phyloP scores from a whole-genome alignment of 2,329 filamentous ascomycete species.

The Fusarium guadeloupense region DNA sequence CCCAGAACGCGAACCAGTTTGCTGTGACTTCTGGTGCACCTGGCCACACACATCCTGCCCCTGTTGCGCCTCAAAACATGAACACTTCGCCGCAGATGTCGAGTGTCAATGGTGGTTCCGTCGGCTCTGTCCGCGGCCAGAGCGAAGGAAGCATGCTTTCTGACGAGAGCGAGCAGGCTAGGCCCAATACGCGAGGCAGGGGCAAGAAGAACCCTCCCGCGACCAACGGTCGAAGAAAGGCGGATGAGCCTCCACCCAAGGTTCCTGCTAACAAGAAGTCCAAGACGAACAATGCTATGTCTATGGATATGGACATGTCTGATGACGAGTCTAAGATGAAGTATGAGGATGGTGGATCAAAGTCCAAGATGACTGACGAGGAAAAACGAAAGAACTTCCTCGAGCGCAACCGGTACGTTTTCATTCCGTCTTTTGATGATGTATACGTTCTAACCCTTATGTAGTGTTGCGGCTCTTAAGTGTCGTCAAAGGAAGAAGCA shows the following conservation, averaged over 20 bases:
- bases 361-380: slow-evolving; percentile 67
- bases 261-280: slow-evolving; percentile 73
- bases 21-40: slow-evolving; percentile 56
- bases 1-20: slow-evolving; percentile 60
- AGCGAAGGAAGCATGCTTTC: slow-evolving; percentile 78
- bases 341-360: slow-evolving; percentile 35
- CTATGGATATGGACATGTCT: slow-evolving; percentile 60
- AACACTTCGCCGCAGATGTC: slow-evolving; percentile 63
- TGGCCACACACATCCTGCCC: slow-evolving; percentile 60
- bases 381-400: slow-evolving; percentile 99
- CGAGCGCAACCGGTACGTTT: slow-evolving; percentile 87
- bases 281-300: slow-evolving; percentile 56
- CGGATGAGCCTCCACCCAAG: slow-evolving; percentile 72
- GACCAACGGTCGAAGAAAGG: slow-evolving; percentile 79
- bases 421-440: not conserved
- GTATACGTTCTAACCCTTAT: slow-evolving; percentile 6
- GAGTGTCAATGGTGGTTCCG: slow-evolving; percentile 57
- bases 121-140: slow-evolving; percentile 60
- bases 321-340: slow-evolving; percentile 60
- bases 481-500: slow-evolving; percentile 99
- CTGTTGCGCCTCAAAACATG: slow-evolving; percentile 47
- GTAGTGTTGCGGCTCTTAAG: slow-evolving; percentile 92
- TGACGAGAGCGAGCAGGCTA: slow-evolving; percentile 76
- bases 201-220: slow-evolving; percentile 71
- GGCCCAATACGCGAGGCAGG: slow-evolving; percentile 71